Percentiles rank a stretch among this genome's conserved stretches.
Conservation (phyloP, 805 yeast genomes). For the Kuraishia capsulata region DNA sequence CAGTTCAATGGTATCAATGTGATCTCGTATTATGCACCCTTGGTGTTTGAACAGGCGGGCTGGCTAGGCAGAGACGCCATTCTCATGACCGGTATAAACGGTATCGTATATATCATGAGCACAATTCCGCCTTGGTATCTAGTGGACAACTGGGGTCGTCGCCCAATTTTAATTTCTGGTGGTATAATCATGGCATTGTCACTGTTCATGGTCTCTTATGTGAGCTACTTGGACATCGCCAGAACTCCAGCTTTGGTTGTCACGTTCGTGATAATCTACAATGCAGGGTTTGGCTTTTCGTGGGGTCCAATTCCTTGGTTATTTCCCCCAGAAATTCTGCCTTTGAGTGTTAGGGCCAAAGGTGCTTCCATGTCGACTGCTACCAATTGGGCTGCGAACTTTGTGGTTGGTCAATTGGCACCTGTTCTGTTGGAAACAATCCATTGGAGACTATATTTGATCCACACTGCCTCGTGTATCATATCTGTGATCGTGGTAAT, state of each 20-base stretch:
- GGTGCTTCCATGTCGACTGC: slow-evolving; percentile 91
- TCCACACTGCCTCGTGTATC: slow-evolving; percentile 74
- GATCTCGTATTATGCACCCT: slow-evolving; percentile 86
- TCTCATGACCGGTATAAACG: slow-evolving; percentile 81
- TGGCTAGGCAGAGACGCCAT: slow-evolving; percentile 86
- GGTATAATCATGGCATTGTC: slow-evolving; percentile 74
- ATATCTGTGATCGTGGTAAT: slow-evolving; percentile 66
- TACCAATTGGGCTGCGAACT: slow-evolving; percentile 88
- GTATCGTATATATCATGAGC: slow-evolving; percentile 42
- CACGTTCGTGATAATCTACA: slow-evolving; percentile 64
- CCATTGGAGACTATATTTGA: slow-evolving; percentile 71
- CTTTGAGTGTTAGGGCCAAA: slow-evolving; percentile 75
- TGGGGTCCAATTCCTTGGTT: slow-evolving; percentile 97
- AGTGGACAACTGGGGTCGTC: slow-evolving; percentile 87
- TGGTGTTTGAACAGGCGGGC: slow-evolving; percentile 92
- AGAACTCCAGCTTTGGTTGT: slow-evolving; percentile 68
- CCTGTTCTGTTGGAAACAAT: slow-evolving; percentile 74
- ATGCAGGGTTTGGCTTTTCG: slow-evolving; percentile 78
- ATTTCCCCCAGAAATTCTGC: slow-evolving; percentile 81
- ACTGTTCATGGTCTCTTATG: slow-evolving; percentile 54
- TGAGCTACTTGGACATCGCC: slow-evolving; percentile 33
- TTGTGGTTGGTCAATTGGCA: slow-evolving; percentile 85
- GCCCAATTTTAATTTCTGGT: slow-evolving; percentile 74
- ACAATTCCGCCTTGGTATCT: slow-evolving; percentile 89
- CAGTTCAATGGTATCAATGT: slow-evolving; percentile 92